phyloP scores from a whole-genome alignment of 768 basidiomycete genomes.

The Boletus reticulatus region DNA sequence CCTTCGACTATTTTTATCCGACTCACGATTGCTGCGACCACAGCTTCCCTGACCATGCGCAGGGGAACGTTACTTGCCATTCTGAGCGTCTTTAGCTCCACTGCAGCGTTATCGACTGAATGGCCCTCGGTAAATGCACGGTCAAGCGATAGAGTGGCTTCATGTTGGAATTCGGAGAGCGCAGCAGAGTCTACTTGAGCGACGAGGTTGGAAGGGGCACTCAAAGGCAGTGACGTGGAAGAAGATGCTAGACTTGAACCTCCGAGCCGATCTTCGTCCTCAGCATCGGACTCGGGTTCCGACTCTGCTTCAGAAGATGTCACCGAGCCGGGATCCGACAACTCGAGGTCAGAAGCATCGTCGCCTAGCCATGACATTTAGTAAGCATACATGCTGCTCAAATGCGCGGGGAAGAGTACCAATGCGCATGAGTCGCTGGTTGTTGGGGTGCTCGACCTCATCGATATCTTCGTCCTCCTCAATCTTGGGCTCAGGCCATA shows the following conservation, averaged over 20 bases:
- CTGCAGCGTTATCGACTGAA: slow-evolving; percentile 87
- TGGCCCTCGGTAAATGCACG: slow-evolving; percentile 92
- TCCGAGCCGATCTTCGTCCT: slow-evolving; percentile 40
- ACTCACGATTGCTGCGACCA: slow-evolving; percentile 81
- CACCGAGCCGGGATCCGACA: slow-evolving; percentile 57
- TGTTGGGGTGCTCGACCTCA: slow-evolving; percentile 60
- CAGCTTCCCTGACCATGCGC: slow-evolving; percentile 80
- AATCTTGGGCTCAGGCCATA: slow-evolving; percentile 71
- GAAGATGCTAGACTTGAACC: slow-evolving; percentile 42
- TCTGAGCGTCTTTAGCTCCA: slow-evolving; percentile 93
- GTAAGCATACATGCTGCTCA: background rate
- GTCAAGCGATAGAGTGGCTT: slow-evolving; percentile 82
- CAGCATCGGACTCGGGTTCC: slow-evolving; percentile 38
- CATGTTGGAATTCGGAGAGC: slow-evolving; percentile 69
- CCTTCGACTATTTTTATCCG: slow-evolving; percentile 62
- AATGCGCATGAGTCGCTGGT: slow-evolving; percentile 73
- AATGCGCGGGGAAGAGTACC: slow-evolving; percentile 40
- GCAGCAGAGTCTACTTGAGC: slow-evolving; percentile 42
- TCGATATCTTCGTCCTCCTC: slow-evolving; percentile 65
- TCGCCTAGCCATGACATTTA: slow-evolving; percentile 43
- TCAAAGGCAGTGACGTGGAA: slow-evolving; percentile 44
- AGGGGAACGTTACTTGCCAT: slow-evolving; percentile 96
- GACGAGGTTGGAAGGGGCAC: slow-evolving; percentile 36
- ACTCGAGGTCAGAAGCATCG: slow-evolving; percentile 56
- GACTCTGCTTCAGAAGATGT: slow-evolving; percentile 51